These are phyloP conservation scores for Ophiostoma piceae DNA, from an alignment of 2,329 filamentous ascomycete genomes.

Conservation along the genomic window DNA sequence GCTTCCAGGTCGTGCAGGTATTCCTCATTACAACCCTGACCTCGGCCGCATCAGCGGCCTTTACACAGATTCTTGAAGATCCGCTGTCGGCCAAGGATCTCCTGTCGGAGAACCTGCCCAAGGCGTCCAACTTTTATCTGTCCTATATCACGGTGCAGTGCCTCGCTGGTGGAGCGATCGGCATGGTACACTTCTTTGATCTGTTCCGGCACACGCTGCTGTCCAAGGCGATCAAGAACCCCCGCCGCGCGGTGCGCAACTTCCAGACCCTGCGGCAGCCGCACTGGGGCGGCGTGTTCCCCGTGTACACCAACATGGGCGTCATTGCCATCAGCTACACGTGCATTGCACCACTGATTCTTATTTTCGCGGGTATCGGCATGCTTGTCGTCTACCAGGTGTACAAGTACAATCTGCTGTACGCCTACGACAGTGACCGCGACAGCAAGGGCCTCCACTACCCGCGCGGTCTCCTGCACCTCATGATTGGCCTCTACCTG, in stretches of 20 bases:
- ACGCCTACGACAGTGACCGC: constrained; percentile 69
- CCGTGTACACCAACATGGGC: constrained; percentile 67
- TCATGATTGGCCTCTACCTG: constrained; percentile 75
- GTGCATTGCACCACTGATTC: constrained; percentile 74
- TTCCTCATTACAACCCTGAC: constrained; percentile 77
- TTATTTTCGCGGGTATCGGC: constrained; percentile 73
- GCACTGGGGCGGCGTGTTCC: constrained; percentile 72
- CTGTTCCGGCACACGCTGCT: constrained; percentile 45
- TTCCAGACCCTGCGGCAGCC: constrained; percentile 65
- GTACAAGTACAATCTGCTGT: constrained; percentile 82
- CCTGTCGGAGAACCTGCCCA: constrained; percentile 60
- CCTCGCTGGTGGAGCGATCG: constrained; percentile 66
- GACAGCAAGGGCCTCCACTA: constrained; percentile 89
- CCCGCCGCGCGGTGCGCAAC: constrained; percentile 69
- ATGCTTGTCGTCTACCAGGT: constrained; percentile 75
- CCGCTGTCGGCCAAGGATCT: constrained; percentile 52
- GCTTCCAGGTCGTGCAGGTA: constrained; percentile 75
- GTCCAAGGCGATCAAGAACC: constrained; percentile 71
- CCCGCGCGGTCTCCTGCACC: constrained; percentile 79
- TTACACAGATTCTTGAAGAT: constrained; percentile 53
- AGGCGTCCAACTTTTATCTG: constrained; percentile 72
- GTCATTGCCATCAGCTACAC: constrained; percentile 75
- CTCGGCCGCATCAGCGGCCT: constrained; percentile 62
- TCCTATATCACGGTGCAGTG: constrained; percentile 85
- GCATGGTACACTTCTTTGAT: constrained; percentile 67